phyloP scores from a whole-genome alignment of 208 protist species.

The Trypanosoma cruzi region DNA sequence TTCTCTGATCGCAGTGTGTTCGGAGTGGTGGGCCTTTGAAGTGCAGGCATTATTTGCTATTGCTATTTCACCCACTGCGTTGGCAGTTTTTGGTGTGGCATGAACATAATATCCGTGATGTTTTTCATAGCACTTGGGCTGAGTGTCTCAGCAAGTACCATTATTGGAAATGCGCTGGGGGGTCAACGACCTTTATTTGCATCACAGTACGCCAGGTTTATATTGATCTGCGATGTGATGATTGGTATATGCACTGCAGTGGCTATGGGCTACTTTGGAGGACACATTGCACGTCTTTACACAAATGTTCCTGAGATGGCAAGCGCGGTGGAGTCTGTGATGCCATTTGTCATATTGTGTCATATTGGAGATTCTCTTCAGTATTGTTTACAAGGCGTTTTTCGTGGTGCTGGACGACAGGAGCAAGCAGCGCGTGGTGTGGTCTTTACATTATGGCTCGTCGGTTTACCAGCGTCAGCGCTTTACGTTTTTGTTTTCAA shows the following conservation, averaged over 20 bases:
- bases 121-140: constrained; percentile 72
- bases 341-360: constrained; percentile 54
- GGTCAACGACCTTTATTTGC: constrained; percentile 39
- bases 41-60: constrained; percentile 58
- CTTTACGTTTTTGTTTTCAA: constrained; percentile 54
- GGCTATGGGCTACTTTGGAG: constrained; percentile 52
- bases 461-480: constrained; percentile 58
- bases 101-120: constrained; percentile 55
- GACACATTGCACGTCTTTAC: constrained; percentile 54
- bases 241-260: constrained; percentile 36
- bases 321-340: constrained; percentile 36
- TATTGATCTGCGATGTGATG: constrained; percentile 48
- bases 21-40: constrained; percentile 85
- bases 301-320: constrained; percentile 40
- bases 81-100: constrained; percentile 61
- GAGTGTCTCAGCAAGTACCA: constrained; percentile 59
- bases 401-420: constrained; percentile 51
- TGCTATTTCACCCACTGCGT: constrained; percentile 38
- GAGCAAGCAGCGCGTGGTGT: constrained; percentile 54
- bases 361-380: constrained; percentile 68
- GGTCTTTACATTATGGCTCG: constrained; percentile 61
- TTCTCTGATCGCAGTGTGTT: constrained; percentile 55
- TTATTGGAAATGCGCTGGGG: constrained; percentile 70
- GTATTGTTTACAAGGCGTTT: constrained; percentile 70
- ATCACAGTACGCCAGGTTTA: constrained; percentile 55